Conservation (phyloP, 176 grass and related monocot genomes). For the Hyparrhenia diplandra region DNA sequence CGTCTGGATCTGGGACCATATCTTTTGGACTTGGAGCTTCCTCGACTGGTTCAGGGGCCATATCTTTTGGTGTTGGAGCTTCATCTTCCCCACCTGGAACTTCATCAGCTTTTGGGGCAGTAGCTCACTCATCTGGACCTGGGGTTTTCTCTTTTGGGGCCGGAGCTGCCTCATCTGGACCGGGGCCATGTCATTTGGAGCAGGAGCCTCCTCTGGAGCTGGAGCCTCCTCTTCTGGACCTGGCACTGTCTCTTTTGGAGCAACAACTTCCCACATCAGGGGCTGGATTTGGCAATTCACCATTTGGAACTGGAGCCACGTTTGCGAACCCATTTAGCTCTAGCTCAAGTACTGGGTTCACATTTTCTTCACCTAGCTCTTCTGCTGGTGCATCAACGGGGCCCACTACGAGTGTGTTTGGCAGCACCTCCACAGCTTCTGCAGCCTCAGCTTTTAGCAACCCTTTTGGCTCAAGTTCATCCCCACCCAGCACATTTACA, state of each 20-base stretch:
- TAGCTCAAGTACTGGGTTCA: slow-evolving; percentile 30
- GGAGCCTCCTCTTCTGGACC: too few relatives aligned
- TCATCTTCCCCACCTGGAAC: neutral
- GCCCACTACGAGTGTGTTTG: slow-evolving; percentile 29
- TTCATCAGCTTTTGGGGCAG: neutral
- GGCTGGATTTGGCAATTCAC: slow-evolving; percentile 35
- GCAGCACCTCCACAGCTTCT: slow-evolving; percentile 17
- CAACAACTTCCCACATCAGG: slow-evolving; percentile 28
- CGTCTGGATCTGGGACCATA: slow-evolving; percentile 2
- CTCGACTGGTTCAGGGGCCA: slow-evolving; percentile 17
- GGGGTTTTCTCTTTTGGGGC: slow-evolving; percentile 4
- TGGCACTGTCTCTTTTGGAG: slow-evolving; percentile 32
- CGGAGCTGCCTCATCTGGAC: slow-evolving; percentile 20
- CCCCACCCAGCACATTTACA: slow-evolving; percentile 34
- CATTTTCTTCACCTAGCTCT: slow-evolving; percentile 49
- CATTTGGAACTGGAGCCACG: slow-evolving; percentile 43
- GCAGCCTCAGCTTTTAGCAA: slow-evolving; percentile 30
- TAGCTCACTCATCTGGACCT: neutral
- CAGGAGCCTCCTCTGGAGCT: slow-evolving; percentile 14
- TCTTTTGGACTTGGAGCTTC: slow-evolving; percentile 20
- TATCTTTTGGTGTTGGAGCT: slow-evolving; percentile 11
- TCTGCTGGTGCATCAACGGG: slow-evolving; percentile 26
- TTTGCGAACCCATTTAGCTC: slow-evolving; percentile 10
- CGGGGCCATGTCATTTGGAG: slow-evolving; percentile 22
- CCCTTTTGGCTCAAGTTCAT: slow-evolving; percentile 47